A percentile compares a stretch with the other conserved stretches of the same genome.
These are phyloP conservation scores for Wickerhamiella vanderwaltii DNA, from an alignment of 805 yeast species.

Conservation along the genomic window DNA sequence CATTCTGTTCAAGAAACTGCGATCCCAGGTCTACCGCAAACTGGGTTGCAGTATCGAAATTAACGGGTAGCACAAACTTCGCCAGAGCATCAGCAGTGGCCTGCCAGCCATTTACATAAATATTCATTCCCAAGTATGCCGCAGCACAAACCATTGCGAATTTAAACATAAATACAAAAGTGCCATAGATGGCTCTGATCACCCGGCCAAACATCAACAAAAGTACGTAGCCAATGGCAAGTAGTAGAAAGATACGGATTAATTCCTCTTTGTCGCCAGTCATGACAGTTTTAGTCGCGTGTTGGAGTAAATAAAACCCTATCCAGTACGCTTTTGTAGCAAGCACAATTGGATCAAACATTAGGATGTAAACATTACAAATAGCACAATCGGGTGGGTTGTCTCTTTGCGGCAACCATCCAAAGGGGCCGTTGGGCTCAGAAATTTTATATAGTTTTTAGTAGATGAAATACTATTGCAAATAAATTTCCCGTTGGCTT, in stretches of 20 bases:
- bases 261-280: conserved; percentile 2
- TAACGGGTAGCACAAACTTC: not conserved
- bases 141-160: conserved; percentile 14
- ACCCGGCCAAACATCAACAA: conserved; percentile 20
- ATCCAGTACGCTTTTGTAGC: not conserved
- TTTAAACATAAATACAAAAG: conserved; percentile 17
- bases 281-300: not conserved
- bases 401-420: no score
- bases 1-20: no score
- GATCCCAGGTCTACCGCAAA: not conserved
- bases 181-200: conserved; percentile 19
- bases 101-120: conserved; percentile 5
- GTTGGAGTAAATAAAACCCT: not conserved
- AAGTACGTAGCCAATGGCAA: conserved; percentile 21
- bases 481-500: no score
- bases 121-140: conserved; percentile 13
- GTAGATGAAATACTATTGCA: no score
- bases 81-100: not conserved
- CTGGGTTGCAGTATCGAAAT: not conserved
- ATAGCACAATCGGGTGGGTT: no score
- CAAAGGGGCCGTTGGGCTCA: no score
- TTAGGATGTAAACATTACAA: no score
- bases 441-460: no score
- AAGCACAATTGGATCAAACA: no score
- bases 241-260: conserved; percentile 16